Evolutionary conservation across 2,329 filamentous ascomycete species (phyloP).

Genomic region (Geoglossum cookeanum): DNA sequence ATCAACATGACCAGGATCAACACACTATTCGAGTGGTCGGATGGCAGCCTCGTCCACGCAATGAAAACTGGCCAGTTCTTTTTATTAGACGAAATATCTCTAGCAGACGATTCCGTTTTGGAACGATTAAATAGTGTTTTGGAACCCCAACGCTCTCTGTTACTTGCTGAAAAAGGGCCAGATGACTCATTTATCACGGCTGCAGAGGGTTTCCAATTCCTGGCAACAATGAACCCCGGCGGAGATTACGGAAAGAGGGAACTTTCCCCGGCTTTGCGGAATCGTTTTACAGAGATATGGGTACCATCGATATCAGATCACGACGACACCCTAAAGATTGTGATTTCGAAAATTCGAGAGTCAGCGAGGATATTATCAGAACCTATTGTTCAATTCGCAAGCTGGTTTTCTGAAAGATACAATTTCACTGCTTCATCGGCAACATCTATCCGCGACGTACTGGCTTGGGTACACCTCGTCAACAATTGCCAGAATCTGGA

Average conservation of each 20-base stretch:
- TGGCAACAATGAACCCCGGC: slow-evolving; percentile 98
- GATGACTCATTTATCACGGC: slow-evolving; percentile 65
- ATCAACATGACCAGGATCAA: slow-evolving; percentile 44
- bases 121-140: slow-evolving; percentile 93
- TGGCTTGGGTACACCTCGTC: slow-evolving; percentile 87
- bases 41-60: slow-evolving; percentile 80
- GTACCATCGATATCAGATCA: slow-evolving; percentile 71
- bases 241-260: slow-evolving; percentile 98
- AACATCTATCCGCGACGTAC: slow-evolving; percentile 79
- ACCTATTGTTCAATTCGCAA: slow-evolving; percentile 67
- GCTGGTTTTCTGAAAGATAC: slow-evolving; percentile 80
- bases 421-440: slow-evolving; percentile 53
- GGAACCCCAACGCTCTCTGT: slow-evolving; percentile 65
- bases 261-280: slow-evolving; percentile 80
- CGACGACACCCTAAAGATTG: slow-evolving; percentile 75
- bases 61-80: slow-evolving; percentile 87
- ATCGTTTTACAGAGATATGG: slow-evolving; percentile 98
- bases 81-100: slow-evolving; percentile 88
- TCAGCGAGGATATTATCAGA: slow-evolving; percentile 38
- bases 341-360: slow-evolving; percentile 50
- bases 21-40: slow-evolving; percentile 88
- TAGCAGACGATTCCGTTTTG: slow-evolving; percentile 92
- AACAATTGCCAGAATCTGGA: slow-evolving; percentile 41
- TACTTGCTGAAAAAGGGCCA: slow-evolving; percentile 86
- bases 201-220: slow-evolving; percentile 69